Evolutionary conservation across 257 asterid species (phyloP), one percentile per base, ranked within the genome.

Genomic region (Fraxinus cuspidata): DNA sequence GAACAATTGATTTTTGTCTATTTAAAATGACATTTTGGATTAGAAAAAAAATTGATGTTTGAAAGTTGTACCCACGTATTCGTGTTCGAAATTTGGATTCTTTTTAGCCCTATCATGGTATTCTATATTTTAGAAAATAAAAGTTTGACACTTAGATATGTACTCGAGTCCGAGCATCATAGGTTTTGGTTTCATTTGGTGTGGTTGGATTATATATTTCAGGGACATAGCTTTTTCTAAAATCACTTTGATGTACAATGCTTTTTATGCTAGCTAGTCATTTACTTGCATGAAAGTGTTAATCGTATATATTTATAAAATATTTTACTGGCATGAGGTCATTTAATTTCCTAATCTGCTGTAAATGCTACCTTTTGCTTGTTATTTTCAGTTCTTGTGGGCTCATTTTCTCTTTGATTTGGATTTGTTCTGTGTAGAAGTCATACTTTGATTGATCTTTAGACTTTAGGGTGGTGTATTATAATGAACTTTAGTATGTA

Each of bases 401-500:
- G 12, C 65, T 56, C 65, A 56, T 18, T 56, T 56, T 56, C 65
- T 56, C 28, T 56, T 56, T 56, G 28, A 3, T 56, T 56, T 56
- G 28, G 4, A 56, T 18, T 56, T 56, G 27, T 7, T 7, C 12
- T 56, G 28, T 56, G 65, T 56, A 56, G 27, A n/a, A 56, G 27
- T n/a, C 28, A 56, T n/a, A 8, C 65, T 47, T 56, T 56, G 21
- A 56, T 56, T 19, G 65, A 56, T 37, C 38, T 79, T 81, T 37
- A 63, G 69, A 10, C 32, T 40, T 31, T 10, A 60, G 53, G 80
- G 69, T 64, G 64, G 49, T 31, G 37, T 21, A 35, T 25, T 63
- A 28, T 71, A 80, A 72, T 9, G 70, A 56, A 49, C 51, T 68
- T 11, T 44, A 53, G 75, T 63, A n/a, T 56, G 71, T 81, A 71